Evolutionary conservation across 768 basidiomycete species (phyloP).

Genomic region (Leccinum truebloodii): DNA sequence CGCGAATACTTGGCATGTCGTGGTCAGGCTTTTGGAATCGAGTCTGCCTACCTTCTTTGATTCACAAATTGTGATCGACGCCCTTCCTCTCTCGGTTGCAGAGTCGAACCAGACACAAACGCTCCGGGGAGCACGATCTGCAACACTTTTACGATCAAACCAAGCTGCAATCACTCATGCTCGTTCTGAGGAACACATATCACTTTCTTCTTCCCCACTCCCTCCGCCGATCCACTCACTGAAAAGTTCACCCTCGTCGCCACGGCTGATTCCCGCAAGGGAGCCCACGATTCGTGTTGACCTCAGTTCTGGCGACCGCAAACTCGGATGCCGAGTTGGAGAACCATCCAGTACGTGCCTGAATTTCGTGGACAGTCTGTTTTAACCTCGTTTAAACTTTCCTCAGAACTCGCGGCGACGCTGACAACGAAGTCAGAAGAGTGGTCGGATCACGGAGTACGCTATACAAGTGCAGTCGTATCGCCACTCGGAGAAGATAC

Average conservation of each 20-base stretch:
- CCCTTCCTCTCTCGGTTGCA: background rate
- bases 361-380: background rate
- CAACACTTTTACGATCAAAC: background rate
- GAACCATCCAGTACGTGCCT: conserved; percentile 7
- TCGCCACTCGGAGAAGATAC: background rate
- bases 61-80: conserved; percentile 14
- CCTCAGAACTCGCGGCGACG: background rate
- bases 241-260: background rate
- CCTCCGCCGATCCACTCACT: conserved; percentile 8
- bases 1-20: conserved; percentile 39
- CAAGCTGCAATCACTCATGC: no score
- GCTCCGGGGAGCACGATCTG: conserved; percentile 6
- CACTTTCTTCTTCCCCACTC: background rate
- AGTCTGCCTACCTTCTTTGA: conserved; percentile 23
- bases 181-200: background rate
- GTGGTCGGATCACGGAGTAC: conserved; percentile 3
- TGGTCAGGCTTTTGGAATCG: conserved; percentile 36
- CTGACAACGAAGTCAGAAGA: conserved; percentile 12
- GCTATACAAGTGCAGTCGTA: no score
- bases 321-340: conserved; percentile 12
- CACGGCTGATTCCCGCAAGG: background rate
- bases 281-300: conserved; percentile 6
- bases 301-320: conserved; percentile 14
- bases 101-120: background rate
- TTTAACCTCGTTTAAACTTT: background rate